Percentiles rank a stretch among this genome's conserved stretches.
Evolutionary conservation across 2,329 filamentous ascomycete genomes (phyloP).

Genomic region (Ceratocystiopsis minuta): DNA sequence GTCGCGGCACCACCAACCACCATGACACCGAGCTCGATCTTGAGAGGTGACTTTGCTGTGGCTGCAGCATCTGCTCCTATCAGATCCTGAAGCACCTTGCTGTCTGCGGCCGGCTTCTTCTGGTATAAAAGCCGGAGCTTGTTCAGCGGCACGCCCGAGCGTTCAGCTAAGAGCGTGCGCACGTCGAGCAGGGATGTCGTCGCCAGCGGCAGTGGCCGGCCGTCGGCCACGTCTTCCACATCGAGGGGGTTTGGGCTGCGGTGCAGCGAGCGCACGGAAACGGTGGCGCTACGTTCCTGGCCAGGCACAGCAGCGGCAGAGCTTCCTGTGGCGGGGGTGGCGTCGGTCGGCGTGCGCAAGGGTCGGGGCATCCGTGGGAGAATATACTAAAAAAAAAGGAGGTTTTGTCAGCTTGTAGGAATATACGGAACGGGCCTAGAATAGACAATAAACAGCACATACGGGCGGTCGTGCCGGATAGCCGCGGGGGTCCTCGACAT

Average conservation of each 20-base stretch:
- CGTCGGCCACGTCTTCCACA: conserved; percentile 32
- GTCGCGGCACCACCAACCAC: conserved; percentile 53
- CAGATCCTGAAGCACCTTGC: conserved; percentile 60
- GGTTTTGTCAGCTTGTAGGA: not conserved
- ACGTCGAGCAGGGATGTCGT: conserved; percentile 64
- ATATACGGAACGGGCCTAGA: not conserved
- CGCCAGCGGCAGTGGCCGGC: conserved; percentile 31
- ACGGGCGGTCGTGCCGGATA: conserved; percentile 66
- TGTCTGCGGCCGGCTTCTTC: conserved; percentile 70
- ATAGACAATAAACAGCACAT: conserved; percentile 17
- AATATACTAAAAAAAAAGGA: conserved; percentile 51
- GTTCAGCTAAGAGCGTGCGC: conserved; percentile 48
- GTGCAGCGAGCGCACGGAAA: conserved; percentile 51
- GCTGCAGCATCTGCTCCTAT: conserved; percentile 24
- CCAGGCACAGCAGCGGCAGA: conserved; percentile 27
- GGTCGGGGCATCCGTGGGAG: conserved; percentile 48
- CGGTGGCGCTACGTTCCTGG: conserved; percentile 32
- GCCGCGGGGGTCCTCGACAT: conserved; percentile 69
- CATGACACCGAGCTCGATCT: conserved; percentile 65
- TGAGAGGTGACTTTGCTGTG: conserved; percentile 27
- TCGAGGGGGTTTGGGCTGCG: conserved; percentile 52
- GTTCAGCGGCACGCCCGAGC: conserved; percentile 45
- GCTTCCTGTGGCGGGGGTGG: conserved; percentile 14
- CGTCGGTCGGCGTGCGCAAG: conserved; percentile 28
- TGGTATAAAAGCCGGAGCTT: conserved; percentile 77